Base-by-base conservation (phyloP, 768 basidiomycete genomes). In the Leccinellum luteum region DNA sequence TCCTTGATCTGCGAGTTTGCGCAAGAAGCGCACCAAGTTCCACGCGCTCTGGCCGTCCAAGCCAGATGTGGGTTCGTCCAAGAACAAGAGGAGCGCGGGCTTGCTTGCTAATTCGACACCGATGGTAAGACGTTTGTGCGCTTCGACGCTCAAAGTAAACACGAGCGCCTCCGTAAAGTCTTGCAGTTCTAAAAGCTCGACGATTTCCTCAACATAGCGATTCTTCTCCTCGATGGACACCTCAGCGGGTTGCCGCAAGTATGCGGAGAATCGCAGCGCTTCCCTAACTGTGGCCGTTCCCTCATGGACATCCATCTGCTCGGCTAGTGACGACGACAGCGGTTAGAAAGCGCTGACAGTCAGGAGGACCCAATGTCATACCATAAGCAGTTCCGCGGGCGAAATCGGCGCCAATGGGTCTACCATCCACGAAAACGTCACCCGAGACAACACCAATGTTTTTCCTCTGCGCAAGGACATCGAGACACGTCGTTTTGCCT, bases 81-180 rank as follows among this genome's bases (percentile, higher is more conserved):
- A 55, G 50, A 65, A 60, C 51, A 67, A 51, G 6, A 68, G 64
- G 14, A 72, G 65, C 0, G 59, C 59, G 1, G 67, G 66, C 21
- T 94, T 93, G 71, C 89, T 89, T 17, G 92, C 92, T 8, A 96
- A 79, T 69, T 95, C 93, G 54, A 95, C 93, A 56, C 91, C 94
- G 63, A 95, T 95, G 2, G 93, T 94, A 23, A 94, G 79, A 10
- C 92, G 86, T 69, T 95, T 95, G 59, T 91, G 81, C 8, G 87
- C 84, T 63, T 87, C 88, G 23, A 84, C 79, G 52, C 78, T 79
- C 34, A 90, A 77, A 61, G 81, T 85, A 68, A 83, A 83, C 15
- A 94, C 88, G 62, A 94, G 77, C 0, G 90, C 92, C 62, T 94
- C 92, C 2, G 91, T 85, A 2, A 89, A 75, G 67, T 92, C 86